These are phyloP conservation scores for Venturia asperata DNA, from an alignment of 2,329 filamentous ascomycete genomes.

Conservation along the genomic window DNA sequence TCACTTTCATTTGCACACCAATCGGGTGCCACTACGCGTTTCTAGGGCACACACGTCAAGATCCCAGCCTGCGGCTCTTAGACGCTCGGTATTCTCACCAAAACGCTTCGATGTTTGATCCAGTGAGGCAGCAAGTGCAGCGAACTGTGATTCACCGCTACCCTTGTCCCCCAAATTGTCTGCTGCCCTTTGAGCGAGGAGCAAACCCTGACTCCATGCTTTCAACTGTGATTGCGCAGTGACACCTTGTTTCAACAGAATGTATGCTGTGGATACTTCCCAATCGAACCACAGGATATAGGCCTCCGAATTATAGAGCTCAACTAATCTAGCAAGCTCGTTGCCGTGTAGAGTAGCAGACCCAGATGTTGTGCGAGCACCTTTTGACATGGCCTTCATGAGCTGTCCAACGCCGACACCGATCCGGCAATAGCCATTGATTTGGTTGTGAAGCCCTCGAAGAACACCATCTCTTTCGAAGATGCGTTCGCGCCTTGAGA, in stretches of 20 bases:
- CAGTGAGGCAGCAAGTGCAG: slow-evolving; percentile 32
- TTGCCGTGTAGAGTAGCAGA: slow-evolving; percentile 26
- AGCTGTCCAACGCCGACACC: slow-evolving; percentile 41
- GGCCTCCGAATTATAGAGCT: slow-evolving; percentile 42
- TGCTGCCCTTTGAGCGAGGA: slow-evolving; percentile 34
- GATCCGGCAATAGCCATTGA: slow-evolving; percentile 49
- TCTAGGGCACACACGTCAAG: slow-evolving; percentile 57
- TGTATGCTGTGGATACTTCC: slow-evolving; percentile 40
- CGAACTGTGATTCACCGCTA: slow-evolving; percentile 31
- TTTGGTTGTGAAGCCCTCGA: slow-evolving; percentile 40
- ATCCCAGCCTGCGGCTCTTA: slow-evolving; percentile 57
- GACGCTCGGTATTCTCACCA: slow-evolving; percentile 35
- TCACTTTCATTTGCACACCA: slow-evolving; percentile 12
- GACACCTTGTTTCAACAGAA: slow-evolving; percentile 57
- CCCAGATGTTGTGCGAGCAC: neutral
- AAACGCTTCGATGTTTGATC: slow-evolving; percentile 39
- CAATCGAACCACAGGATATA: slow-evolving; percentile 57
- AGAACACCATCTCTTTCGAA: slow-evolving; percentile 61
- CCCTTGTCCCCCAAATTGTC: slow-evolving; percentile 12
- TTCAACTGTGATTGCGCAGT: slow-evolving; percentile 46
- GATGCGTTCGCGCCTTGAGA: slow-evolving; percentile 52
- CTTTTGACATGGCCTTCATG: slow-evolving; percentile 25
- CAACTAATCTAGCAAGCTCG: slow-evolving; percentile 7
- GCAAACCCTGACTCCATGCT: slow-evolving; percentile 56
- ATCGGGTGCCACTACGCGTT: slow-evolving; percentile 48